phyloP scores from a whole-genome alignment of 768 basidiomycete genomes.

The Tylopilus plumbeoviolaceoides region DNA sequence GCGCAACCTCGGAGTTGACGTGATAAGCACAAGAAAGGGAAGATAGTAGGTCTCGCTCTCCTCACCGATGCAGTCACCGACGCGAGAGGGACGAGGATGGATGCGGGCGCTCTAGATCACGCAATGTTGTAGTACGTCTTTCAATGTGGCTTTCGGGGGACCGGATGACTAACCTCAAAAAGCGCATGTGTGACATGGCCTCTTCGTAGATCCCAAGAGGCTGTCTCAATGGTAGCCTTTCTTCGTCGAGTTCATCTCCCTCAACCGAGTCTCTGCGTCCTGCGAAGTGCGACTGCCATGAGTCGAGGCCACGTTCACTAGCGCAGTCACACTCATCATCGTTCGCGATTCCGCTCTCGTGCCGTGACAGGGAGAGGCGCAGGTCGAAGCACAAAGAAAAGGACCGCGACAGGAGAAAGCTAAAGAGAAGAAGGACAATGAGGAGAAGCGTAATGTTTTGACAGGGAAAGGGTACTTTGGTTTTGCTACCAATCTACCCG shows the following conservation, averaged over 20 bases:
- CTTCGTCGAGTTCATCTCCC: slow-evolving; percentile 12
- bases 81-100: slow-evolving; percentile 11
- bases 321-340: slow-evolving; percentile 8
- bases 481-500: background rate
- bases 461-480: slow-evolving; percentile 52
- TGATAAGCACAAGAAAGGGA: slow-evolving; percentile 18
- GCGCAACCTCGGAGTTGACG: background rate
- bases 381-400: slow-evolving; percentile 25
- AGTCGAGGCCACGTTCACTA: slow-evolving; percentile 23
- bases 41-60: slow-evolving; percentile 25
- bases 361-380: slow-evolving; percentile 22
- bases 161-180: slow-evolving; percentile 24
- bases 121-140: slow-evolving; percentile 29
- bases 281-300: slow-evolving; percentile 15
- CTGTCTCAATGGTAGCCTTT: slow-evolving; percentile 14
- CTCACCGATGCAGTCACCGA: slow-evolving; percentile 8
- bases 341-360: slow-evolving; percentile 27
- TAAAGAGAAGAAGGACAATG: slow-evolving; percentile 32
- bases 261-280: slow-evolving; percentile 15
- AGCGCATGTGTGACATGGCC: slow-evolving; percentile 15
- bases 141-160: background rate
- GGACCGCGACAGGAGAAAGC: slow-evolving; percentile 35
- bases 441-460: slow-evolving; percentile 50
- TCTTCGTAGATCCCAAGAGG: slow-evolving; percentile 20
- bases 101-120: slow-evolving; percentile 21